Evolutionary conservation across 192 early-diverging fungal species (phyloP).

Genomic region (Thoreauomyces humboldtii): DNA sequence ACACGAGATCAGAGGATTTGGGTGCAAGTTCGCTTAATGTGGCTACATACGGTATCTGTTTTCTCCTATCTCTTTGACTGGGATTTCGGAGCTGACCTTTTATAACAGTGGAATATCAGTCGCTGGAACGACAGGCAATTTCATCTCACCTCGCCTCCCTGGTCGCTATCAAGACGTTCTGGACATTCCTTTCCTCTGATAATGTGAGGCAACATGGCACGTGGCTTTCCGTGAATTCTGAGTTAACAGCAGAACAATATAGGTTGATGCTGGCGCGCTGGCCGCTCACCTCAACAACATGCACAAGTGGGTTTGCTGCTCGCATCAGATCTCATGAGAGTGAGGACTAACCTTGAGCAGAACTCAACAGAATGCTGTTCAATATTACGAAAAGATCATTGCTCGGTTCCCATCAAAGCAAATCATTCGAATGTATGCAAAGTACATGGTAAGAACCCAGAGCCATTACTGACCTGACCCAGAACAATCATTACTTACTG

Average conservation of each 20-base stretch:
- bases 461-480: not conserved
- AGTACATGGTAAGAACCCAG: constrained; percentile 2
- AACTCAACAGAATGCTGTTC: not conserved
- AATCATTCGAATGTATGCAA: not conserved
- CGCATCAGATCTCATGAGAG: too few relatives aligned
- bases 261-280: constrained; percentile 1
- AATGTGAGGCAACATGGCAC: not conserved
- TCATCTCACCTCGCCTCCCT: not conserved
- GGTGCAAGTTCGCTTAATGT: constrained; percentile 3
- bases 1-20: not conserved
- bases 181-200: not conserved
- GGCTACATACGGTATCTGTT: constrained; percentile 8
- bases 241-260: not conserved
- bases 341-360: not conserved
- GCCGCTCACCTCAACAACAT: not conserved
- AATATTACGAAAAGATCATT: constrained; percentile 5
- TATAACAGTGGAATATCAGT: constrained; percentile 1
- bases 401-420: not conserved
- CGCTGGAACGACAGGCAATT: constrained; percentile 4
- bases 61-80: not conserved
- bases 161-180: constrained; percentile 2
- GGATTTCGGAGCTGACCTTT: not conserved
- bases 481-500: not conserved
- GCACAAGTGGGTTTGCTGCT: not conserved
- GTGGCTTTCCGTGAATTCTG: not conserved